These are phyloP conservation scores for Pyrus communis DNA, from an alignment of 306 rosid genomes.

Conservation along the genomic window DNA sequence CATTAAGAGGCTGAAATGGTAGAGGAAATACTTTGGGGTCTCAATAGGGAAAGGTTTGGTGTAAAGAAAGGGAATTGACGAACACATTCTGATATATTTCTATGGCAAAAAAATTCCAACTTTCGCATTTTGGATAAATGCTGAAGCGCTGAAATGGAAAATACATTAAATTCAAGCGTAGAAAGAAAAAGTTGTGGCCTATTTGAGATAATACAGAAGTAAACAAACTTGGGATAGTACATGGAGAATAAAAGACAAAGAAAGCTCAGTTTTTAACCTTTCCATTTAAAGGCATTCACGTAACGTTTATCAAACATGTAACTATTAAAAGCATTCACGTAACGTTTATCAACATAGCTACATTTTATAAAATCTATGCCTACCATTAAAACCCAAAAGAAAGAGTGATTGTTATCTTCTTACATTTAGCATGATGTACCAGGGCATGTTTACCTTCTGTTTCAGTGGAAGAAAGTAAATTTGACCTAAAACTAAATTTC, in stretches of 20 bases:
- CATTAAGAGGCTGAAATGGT: not conserved
- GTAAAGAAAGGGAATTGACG: not conserved
- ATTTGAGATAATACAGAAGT: not conserved
- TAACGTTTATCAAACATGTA: no score
- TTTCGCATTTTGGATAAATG: not conserved
- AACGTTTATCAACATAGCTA: not conserved
- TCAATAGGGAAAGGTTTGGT: not conserved
- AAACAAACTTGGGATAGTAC: no score
- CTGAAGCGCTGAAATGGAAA: not conserved
- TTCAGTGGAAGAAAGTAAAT: not conserved
- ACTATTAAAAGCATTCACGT: no score
- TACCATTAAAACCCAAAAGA: not conserved
- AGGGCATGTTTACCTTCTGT: not conserved
- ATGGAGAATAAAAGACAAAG: no score
- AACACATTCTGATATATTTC: not conserved
- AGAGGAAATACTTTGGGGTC: not conserved
- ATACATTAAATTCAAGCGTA: not conserved
- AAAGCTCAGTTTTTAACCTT: no score
- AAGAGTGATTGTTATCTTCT: not conserved
- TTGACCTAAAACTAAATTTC: not conserved
- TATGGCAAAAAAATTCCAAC: not conserved
- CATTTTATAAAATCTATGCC: no score
- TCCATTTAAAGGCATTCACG: no score
- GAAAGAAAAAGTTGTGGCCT: not conserved
- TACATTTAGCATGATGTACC: not conserved